phyloP scores from a whole-genome alignment of 805 yeast genomes.

The Barnettozyma botsteinii region DNA sequence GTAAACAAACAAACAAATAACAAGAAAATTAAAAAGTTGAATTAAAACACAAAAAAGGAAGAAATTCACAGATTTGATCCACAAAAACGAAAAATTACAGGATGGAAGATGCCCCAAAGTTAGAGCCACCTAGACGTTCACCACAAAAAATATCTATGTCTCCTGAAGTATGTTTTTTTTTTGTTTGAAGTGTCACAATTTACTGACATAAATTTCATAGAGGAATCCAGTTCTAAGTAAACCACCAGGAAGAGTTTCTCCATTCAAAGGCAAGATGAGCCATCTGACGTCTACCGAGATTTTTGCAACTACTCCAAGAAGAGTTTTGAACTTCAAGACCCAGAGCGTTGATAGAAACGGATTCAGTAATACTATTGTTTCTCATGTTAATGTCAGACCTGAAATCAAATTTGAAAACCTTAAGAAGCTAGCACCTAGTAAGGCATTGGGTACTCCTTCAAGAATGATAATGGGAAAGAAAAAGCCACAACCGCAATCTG shows the following conservation, averaged over 20 bases:
- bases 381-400: conserved; percentile 7
- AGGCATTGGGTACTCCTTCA: conserved; percentile 24
- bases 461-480: conserved; percentile 26
- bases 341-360: conserved; percentile 27
- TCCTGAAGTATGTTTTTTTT: background rate
- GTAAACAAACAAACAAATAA: conserved; percentile 10
- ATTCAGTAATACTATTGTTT: conserved; percentile 6
- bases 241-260: conserved; percentile 24
- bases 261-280: conserved; percentile 21
- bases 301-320: conserved; percentile 27
- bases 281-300: conserved; percentile 13
- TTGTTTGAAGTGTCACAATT: background rate
- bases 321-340: conserved; percentile 20
- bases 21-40: background rate
- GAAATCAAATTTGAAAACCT: conserved; percentile 24
- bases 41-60: background rate
- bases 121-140: background rate
- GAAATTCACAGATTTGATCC: too few species aligned
- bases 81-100: background rate
- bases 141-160: background rate
- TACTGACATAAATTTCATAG: conserved; percentile 5
- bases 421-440: conserved; percentile 26
- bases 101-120: background rate
- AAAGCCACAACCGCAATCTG: conserved; percentile 25
- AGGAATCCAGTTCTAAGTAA: conserved; percentile 9